Conservation (phyloP, 108 stramenopile species). For the Cyclostephanos invisitatus region DNA sequence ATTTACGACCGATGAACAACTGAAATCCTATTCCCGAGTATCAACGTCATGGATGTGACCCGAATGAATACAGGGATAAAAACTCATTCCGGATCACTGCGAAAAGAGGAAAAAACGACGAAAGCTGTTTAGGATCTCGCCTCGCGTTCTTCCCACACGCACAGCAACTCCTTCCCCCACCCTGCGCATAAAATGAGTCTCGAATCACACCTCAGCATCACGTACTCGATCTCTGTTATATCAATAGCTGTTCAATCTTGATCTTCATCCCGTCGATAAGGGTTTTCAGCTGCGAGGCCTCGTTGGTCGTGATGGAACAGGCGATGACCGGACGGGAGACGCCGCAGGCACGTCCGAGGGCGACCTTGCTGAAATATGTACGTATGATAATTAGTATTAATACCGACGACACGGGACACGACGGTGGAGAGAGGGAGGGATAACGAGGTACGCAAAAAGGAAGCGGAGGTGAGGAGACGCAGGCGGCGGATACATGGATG, state of each 20-base stretch:
- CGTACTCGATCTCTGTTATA: constrained; percentile 73
- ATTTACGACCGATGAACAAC: constrained; percentile 3
- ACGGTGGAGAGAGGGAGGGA: too few relatives aligned
- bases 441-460: too few relatives aligned
- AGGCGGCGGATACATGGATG: too few relatives aligned
- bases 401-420: too few relatives aligned
- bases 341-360: constrained; percentile 98
- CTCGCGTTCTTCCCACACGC: too few relatives aligned
- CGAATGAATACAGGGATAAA: neutral
- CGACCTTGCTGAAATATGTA: constrained; percentile 90
- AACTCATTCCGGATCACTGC: neutral
- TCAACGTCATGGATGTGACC: constrained; percentile 47
- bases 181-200: neutral
- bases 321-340: constrained; percentile 98
- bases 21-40: constrained; percentile 25
- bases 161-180: neutral
- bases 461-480: too few relatives aligned
- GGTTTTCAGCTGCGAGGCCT: constrained; percentile 96
- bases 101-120: neutral
- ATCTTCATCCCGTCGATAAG: constrained; percentile 97
- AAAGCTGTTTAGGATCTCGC: too few relatives aligned
- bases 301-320: constrained; percentile 96
- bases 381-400: too few relatives aligned
- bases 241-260: constrained; percentile 98
- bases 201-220: constrained; percentile 34